phyloP scores from a whole-genome alignment of 2,329 filamentous ascomycete genomes.

The Diaporthe sp. region DNA sequence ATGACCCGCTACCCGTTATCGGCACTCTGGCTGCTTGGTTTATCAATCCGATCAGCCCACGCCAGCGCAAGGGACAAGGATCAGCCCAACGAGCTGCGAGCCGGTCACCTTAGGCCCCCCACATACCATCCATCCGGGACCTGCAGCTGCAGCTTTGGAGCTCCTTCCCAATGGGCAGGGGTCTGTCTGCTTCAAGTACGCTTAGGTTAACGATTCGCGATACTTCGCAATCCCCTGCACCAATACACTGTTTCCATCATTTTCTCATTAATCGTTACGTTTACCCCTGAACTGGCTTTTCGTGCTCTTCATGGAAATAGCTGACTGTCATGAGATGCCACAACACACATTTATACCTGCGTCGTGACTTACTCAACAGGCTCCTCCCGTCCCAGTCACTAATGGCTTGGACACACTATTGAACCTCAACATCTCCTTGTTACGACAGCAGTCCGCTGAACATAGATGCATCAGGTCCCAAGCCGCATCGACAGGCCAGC shows the following conservation, averaged over 20 bases:
- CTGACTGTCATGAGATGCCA: neutral
- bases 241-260: neutral
- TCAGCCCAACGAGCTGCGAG: neutral
- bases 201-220: neutral
- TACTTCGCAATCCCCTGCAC: neutral
- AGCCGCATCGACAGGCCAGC: conserved; percentile 13
- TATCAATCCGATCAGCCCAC: neutral
- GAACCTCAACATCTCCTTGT: too few species aligned
- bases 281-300: too few species aligned
- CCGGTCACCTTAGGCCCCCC: neutral
- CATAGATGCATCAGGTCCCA: too few species aligned
- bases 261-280: neutral
- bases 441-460: too few species aligned
- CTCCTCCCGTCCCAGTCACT: too few species aligned
- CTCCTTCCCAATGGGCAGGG: neutral
- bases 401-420: too few species aligned
- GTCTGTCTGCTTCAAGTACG: too few species aligned
- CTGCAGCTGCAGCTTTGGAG: conserved; percentile 3
- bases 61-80: neutral
- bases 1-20: conserved; percentile 7
- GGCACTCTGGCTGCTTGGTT: neutral
- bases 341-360: neutral
- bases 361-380: neutral
- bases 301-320: neutral
- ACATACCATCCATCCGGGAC: neutral